Base-by-base conservation (phyloP, 1,139 yeast species). In the Taphrina communis region DNA sequence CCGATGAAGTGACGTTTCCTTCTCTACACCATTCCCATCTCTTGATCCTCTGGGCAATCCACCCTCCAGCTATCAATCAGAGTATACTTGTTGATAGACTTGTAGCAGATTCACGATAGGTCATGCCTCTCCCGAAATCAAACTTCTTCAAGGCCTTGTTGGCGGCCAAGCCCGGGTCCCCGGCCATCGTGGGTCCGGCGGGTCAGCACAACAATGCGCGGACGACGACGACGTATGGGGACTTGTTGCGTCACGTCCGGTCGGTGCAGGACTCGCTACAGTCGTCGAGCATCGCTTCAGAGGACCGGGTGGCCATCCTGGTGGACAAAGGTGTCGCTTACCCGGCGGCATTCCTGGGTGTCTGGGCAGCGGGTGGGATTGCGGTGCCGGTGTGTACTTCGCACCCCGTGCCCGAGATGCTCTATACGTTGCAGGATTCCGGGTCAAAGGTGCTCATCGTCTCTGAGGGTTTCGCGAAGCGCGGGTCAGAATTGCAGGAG, bases 351-450 rank as follows among this genome's bases (percentile, higher is more conserved):
- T 60, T 63, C 44, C 39, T 63, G 52, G 70, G 69, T 4, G 41
- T 53, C 9, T 66, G 70, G 70, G 66, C 65, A 8, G 69, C 69
- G 17, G 70, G 70, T 9, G 70, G 70, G 6, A 69, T 69, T n/a
- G 67, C 63, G 14, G 70, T 69, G 38, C 70, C 70, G 46, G 21
- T 69, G 7, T 69, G 70, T 60, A 69, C 69, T 5, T 39, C 67
- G 14, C 69, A 69, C 44, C 70, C 70, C 8, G 51, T 60, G 35
- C 60, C 69, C n/a, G 70, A 69, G 55, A 51, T 69, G 66, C 46
- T 31, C 2, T 69, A 69, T 41, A 66, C 69, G 25, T 25, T 69
- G 17, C 53, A 55, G 35, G 66, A 52, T 11, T 68, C 69, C 8
- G 65, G 52, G 14, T 11, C 58, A 12, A 44, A 35, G n/a, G 36